Percentiles rank a stretch among this genome's conserved stretches.
Conservation (phyloP, 2,329 filamentous ascomycete species). For the Thielaviopsis musarum region DNA sequence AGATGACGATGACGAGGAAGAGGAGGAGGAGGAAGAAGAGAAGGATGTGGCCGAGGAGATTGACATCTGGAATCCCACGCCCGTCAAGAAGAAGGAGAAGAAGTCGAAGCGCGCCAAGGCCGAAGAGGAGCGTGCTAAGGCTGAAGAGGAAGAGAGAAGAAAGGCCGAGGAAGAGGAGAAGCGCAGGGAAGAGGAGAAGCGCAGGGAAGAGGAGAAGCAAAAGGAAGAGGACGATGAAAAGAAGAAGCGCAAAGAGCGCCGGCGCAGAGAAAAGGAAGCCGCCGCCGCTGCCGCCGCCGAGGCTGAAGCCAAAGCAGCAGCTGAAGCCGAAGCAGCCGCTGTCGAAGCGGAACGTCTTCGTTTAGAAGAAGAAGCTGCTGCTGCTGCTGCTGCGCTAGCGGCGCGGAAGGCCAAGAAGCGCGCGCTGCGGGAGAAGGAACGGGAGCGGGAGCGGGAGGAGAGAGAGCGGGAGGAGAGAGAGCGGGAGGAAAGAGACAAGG, state of each 20-base stretch:
- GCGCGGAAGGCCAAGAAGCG: neutral
- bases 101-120: slow-evolving; percentile 21
- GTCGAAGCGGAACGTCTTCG: slow-evolving; percentile 11
- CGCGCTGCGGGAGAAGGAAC: slow-evolving; percentile 13
- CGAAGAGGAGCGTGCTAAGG: slow-evolving; percentile 14
- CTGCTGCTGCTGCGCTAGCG: slow-evolving; percentile 10
- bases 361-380: slow-evolving; percentile 12
- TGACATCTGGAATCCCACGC: slow-evolving; percentile 14
- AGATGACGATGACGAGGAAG: slow-evolving; percentile 13
- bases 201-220: slow-evolving; percentile 4
- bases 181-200: slow-evolving; percentile 17
- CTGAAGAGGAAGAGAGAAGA: slow-evolving; percentile 13
- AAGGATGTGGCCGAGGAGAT: slow-evolving; percentile 16
- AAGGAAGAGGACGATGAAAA: neutral
- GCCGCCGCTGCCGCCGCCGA: slow-evolving; percentile 13
- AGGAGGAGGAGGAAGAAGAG: slow-evolving; percentile 14
- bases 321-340: slow-evolving; percentile 11
- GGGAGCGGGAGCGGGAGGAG: slow-evolving; percentile 14
- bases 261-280: slow-evolving; percentile 21
- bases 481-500: slow-evolving; percentile 11
- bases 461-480: neutral
- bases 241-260: slow-evolving; percentile 14
- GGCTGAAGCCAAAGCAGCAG: slow-evolving; percentile 8
- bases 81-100: slow-evolving; percentile 17
- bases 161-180: slow-evolving; percentile 15